phyloP scores from a whole-genome alignment of 345 rosid species.

The Eucalyptus regnans region DNA sequence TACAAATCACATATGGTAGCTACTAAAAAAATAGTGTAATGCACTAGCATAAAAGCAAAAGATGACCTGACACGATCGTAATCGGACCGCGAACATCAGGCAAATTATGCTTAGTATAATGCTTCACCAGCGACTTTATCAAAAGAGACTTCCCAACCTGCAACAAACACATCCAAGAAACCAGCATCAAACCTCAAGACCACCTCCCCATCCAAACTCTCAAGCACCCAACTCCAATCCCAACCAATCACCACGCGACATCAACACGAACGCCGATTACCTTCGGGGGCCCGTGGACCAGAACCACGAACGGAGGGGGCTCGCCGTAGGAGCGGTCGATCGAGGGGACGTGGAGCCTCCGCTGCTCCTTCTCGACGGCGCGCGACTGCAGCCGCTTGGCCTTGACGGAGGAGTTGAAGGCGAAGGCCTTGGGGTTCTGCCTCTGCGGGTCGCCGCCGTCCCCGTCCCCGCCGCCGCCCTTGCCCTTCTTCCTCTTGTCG shows the following conservation, averaged over 20 bases:
- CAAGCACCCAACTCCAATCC: neutral
- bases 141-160: slow-evolving; percentile 91
- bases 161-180: neutral
- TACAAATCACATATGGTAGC: neutral
- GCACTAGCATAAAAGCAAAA: neutral
- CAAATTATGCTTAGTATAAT: slow-evolving; percentile 62
- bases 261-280: slow-evolving; percentile 7
- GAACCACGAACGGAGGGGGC: slow-evolving; percentile 73
- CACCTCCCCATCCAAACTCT: neutral
- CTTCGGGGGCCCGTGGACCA: slow-evolving; percentile 91
- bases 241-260: neutral
- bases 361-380: slow-evolving; percentile 80
- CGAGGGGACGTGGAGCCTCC: slow-evolving; percentile 60
- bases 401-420: slow-evolving; percentile 43
- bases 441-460: slow-evolving; percentile 12
- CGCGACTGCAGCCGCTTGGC: slow-evolving; percentile 58
- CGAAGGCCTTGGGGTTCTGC: slow-evolving; percentile 78
- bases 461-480: neutral
- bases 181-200: neutral
- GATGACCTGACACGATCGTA: slow-evolving; percentile 37
- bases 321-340: slow-evolving; percentile 79
- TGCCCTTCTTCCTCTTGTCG: slow-evolving; percentile 26
- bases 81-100: slow-evolving; percentile 91
- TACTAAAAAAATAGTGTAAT: neutral
- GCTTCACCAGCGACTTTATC: slow-evolving; percentile 74